phyloP scores from a whole-genome alignment of 2,329 filamentous ascomycete species.

The Dactylellina parvicollis region DNA sequence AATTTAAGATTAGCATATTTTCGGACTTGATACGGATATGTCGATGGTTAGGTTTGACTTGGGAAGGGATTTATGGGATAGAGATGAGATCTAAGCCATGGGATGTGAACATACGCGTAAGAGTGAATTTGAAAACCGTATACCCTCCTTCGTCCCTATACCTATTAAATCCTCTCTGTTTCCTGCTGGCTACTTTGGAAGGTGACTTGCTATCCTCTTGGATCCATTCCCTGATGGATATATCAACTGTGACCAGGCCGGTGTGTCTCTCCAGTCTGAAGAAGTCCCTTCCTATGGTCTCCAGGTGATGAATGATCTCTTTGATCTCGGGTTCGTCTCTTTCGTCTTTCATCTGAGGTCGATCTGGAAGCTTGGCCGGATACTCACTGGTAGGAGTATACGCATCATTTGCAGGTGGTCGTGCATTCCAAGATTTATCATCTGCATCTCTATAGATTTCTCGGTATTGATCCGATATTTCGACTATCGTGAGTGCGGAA shows the following conservation, averaged over 20 bases:
- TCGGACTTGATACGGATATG: too few species aligned
- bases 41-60: too few species aligned
- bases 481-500: background rate
- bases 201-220: conserved; percentile 8
- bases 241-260: conserved; percentile 8
- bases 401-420: background rate
- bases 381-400: background rate
- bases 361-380: background rate
- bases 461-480: conserved; percentile 32
- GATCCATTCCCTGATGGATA: conserved; percentile 32
- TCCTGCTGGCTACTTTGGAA: background rate
- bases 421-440: conserved; percentile 1
- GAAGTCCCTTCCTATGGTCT: conserved; percentile 11
- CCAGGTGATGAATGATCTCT: conserved; percentile 20
- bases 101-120: conserved; percentile 14
- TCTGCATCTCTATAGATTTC: conserved; percentile 13
- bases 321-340: conserved; percentile 18
- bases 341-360: background rate
- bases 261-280: conserved; percentile 20
- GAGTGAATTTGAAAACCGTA: conserved; percentile 29
- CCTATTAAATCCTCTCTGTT: background rate
- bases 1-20: too few species aligned
- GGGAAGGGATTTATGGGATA: background rate
- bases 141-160: conserved; percentile 9
- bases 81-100: background rate